Conservation (phyloP, 768 basidiomycete species). For the Omphalotus guepiniiformis region DNA sequence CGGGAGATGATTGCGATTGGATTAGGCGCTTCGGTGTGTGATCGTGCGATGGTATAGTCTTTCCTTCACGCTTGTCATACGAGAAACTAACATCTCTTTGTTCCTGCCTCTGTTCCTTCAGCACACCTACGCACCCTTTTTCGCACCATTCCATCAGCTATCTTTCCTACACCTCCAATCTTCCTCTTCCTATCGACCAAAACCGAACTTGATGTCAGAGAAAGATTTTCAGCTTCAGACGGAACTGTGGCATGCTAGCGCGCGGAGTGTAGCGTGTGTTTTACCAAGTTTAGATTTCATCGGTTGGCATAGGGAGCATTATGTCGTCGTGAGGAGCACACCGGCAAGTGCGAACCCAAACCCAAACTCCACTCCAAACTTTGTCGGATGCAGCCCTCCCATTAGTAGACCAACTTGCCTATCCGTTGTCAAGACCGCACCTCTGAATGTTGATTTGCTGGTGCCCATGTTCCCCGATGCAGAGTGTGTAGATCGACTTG, state of each 20-base stretch:
- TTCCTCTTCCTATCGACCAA: conserved; percentile 43
- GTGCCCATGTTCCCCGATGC: no score
- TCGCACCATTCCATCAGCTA: conserved; percentile 44
- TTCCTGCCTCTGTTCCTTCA: conserved; percentile 17
- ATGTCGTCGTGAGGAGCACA: conserved; percentile 49
- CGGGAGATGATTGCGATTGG: conserved; percentile 50
- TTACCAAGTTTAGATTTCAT: conserved; percentile 58
- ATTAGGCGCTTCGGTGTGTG: conserved; percentile 46
- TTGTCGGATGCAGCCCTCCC: no score
- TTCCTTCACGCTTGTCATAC: neutral
- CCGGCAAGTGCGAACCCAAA: no score
- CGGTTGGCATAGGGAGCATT: conserved; percentile 73
- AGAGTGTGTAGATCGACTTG: neutral
- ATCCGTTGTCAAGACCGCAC: no score
- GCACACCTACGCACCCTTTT: conserved; percentile 51
- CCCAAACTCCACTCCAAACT: no score
- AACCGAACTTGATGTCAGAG: conserved; percentile 54
- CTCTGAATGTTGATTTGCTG: no score
- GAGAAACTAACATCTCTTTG: no score
- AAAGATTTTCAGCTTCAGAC: conserved; percentile 57
- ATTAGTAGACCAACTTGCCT: no score
- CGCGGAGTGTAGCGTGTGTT: conserved; percentile 43
- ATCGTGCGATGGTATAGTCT: conserved; percentile 18
- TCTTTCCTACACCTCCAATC: conserved; percentile 59
- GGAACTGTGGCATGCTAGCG: conserved; percentile 48